A percentile compares a stretch with the other conserved stretches of the same genome.
These are phyloP conservation scores for Aspergillus conjunctus DNA, from an alignment of 495 filamentous ascomycete genomes.

Conservation along the genomic window DNA sequence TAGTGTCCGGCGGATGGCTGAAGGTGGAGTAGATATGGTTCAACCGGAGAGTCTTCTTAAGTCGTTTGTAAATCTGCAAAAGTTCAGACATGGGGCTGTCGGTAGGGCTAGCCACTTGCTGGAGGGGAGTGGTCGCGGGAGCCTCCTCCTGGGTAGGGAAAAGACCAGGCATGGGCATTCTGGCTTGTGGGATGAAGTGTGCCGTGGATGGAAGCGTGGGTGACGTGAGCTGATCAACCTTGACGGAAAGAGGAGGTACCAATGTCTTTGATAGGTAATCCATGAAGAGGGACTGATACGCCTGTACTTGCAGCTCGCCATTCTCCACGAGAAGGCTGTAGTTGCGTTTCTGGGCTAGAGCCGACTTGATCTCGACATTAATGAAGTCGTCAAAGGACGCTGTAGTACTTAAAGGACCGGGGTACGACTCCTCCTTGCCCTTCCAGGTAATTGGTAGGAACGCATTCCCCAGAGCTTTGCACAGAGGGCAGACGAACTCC, in stretches of 20 bases:
- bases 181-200: conserved; percentile 30
- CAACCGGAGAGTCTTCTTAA: conserved; percentile 73
- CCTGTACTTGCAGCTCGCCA: conserved; percentile 37
- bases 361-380: conserved; percentile 31
- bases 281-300: conserved; percentile 61
- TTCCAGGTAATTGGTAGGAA: conserved; percentile 97
- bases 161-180: conserved; percentile 52
- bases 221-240: conserved; percentile 52
- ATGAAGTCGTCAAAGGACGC: conserved; percentile 63
- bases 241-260: conserved; percentile 60
- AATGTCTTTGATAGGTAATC: conserved; percentile 64
- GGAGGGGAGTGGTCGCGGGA: conserved; percentile 36
- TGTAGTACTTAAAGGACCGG: conserved; percentile 62
- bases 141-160: conserved; percentile 44
- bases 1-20: conserved; percentile 41
- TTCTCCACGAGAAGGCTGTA: conserved; percentile 44
- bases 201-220: conserved; percentile 36
- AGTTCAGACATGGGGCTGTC: conserved; percentile 66
- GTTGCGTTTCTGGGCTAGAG: conserved; percentile 39
- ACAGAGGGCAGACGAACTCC: conserved; percentile 97
- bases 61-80: conserved; percentile 74
- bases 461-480: conserved; percentile 93
- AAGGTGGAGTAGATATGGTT: conserved; percentile 66
- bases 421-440: conserved; percentile 79
- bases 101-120: conserved; percentile 36